These are phyloP conservation scores for Hemileccinum impolitum DNA, from an alignment of 768 basidiomycete species.

Conservation along the genomic window DNA sequence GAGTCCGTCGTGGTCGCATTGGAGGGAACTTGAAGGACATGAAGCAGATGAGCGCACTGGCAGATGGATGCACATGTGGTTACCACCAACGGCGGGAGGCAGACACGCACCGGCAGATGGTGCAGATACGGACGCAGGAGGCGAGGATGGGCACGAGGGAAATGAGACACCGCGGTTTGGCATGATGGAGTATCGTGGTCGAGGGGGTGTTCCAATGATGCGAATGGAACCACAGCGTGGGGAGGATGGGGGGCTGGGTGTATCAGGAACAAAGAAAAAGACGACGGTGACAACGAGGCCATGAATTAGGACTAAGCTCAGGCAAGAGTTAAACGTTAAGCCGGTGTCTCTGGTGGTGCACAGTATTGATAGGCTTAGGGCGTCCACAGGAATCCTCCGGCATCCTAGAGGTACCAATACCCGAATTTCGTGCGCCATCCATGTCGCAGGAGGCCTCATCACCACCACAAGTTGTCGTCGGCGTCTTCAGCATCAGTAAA, in stretches of 20 bases:
- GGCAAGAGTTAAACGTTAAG: slow-evolving; percentile 38
- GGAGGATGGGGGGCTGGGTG: slow-evolving; percentile 77
- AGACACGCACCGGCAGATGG: slow-evolving; percentile 17
- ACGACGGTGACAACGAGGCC: slow-evolving; percentile 63
- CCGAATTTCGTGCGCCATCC: too few species aligned
- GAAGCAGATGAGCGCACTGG: slow-evolving; percentile 26
- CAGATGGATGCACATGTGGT: slow-evolving; percentile 22
- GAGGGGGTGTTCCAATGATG: slow-evolving; percentile 18
- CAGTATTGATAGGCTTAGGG: too few species aligned
- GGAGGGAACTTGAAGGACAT: slow-evolving; percentile 39
- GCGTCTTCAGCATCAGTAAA: too few species aligned
- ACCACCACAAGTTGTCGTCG: too few species aligned
- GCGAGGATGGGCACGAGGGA: slow-evolving; percentile 43
- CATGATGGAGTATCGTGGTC: slow-evolving; percentile 37
- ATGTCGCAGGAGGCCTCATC: too few species aligned
- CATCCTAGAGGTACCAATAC: too few species aligned
- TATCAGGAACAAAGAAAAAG: slow-evolving; percentile 55
- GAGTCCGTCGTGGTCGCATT: slow-evolving; percentile 77
- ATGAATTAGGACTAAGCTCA: slow-evolving; percentile 72
- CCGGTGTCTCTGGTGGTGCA: neutral
- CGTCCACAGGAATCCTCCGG: too few species aligned
- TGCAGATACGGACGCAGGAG: slow-evolving; percentile 31
- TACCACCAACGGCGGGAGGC: slow-evolving; percentile 1
- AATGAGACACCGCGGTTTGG: slow-evolving; percentile 55
- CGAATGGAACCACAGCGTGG: slow-evolving; percentile 36